Evolutionary conservation across 2,329 filamentous ascomycete species (phyloP).

Genomic region (Cytospora paraplurivora): DNA sequence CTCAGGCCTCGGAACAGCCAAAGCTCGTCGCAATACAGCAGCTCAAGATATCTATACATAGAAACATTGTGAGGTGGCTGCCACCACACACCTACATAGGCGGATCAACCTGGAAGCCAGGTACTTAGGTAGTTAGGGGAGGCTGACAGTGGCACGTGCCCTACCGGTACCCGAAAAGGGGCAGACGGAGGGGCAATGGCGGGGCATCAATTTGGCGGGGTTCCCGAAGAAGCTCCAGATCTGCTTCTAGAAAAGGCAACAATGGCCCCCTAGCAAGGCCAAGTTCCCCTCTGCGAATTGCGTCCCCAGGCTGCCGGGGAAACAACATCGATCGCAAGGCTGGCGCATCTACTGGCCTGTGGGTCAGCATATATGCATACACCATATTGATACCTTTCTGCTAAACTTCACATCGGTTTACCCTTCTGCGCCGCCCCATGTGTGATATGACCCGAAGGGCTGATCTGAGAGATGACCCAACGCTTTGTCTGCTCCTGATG

Average conservation of each 20-base stretch:
- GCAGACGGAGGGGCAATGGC: conserved; percentile 14
- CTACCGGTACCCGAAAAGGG: background rate
- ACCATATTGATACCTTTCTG: background rate
- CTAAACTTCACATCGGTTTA: background rate
- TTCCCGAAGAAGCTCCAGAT: conserved; percentile 25
- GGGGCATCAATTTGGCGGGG: conserved; percentile 25
- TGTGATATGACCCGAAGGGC: background rate
- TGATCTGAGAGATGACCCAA: background rate
- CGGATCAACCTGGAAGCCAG: too few species aligned
- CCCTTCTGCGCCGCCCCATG: background rate
- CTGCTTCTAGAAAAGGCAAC: conserved; percentile 23
- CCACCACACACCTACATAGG: background rate
- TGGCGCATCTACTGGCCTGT: background rate
- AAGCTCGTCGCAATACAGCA: background rate
- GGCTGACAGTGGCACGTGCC: background rate
- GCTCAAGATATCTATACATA: background rate
- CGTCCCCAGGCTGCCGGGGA: background rate
- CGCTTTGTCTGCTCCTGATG: background rate
- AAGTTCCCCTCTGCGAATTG: background rate
- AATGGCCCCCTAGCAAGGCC: background rate
- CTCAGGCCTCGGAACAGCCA: too few species aligned
- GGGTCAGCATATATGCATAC: background rate
- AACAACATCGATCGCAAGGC: conserved; percentile 1
- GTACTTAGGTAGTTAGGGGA: background rate
- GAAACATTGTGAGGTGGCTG: background rate